phyloP scores from a whole-genome alignment of 495 filamentous ascomycete species.

The Jackrogersella minutella region DNA sequence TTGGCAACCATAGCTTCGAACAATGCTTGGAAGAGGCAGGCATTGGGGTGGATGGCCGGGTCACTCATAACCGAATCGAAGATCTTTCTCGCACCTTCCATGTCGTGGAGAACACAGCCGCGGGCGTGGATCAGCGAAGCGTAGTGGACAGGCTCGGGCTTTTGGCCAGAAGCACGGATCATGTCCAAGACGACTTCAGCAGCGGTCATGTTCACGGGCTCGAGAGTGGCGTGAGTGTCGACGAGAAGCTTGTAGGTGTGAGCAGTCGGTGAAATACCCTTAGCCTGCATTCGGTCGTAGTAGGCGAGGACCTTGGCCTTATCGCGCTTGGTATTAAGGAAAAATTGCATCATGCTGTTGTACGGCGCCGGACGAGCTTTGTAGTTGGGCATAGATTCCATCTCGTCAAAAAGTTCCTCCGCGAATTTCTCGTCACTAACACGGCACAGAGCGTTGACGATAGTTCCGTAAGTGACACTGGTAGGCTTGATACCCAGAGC shows the following conservation, averaged over 20 bases:
- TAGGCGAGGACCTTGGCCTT: constrained; percentile 93
- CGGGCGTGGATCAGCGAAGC: constrained; percentile 95
- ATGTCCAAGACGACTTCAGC: constrained; percentile 84
- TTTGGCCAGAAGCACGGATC: constrained; percentile 75
- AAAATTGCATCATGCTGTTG: constrained; percentile 99
- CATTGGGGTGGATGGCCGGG: constrained; percentile 68
- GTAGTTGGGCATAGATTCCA: constrained; percentile 99
- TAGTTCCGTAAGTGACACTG: constrained; percentile 96
- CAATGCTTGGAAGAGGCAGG: constrained; percentile 93
- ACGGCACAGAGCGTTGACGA: constrained; percentile 96
- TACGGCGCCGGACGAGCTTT: constrained; percentile 96
- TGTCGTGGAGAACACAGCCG: constrained; percentile 92
- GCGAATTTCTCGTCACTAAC: constrained; percentile 98
- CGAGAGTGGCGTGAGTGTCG: constrained; percentile 92
- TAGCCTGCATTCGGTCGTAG: constrained; percentile 90
- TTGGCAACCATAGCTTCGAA: constrained; percentile 98
- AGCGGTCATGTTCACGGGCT: constrained; percentile 88
- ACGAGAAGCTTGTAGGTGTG: constrained; percentile 99
- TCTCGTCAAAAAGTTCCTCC: constrained; percentile 97
- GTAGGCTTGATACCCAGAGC: constrained; percentile 90
- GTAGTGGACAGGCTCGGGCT: constrained; percentile 92
- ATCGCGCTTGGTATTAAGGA: constrained; percentile 96
- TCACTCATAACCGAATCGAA: constrained; percentile 82
- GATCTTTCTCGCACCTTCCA: constrained; percentile 78
- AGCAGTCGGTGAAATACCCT: constrained; percentile 86